Base-by-base conservation (phyloP, 345 rosid genomes). In the Noccaea caerulescens region DNA sequence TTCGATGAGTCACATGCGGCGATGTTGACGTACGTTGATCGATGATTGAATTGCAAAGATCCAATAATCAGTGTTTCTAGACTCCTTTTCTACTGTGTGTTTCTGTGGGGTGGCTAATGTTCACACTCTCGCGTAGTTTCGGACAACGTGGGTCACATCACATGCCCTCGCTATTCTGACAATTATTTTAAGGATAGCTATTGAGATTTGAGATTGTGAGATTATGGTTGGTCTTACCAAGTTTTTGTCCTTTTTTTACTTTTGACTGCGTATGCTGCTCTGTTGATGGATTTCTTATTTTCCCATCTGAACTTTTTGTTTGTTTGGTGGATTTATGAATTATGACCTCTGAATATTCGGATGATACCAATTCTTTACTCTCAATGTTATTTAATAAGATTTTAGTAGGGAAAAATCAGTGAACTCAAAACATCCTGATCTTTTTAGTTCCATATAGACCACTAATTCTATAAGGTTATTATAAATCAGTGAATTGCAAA, bases 131-230 rank as follows among this genome's bases (percentile, higher is more conserved):
- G 55, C 72, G 46, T 62, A 73, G 72, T 73, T 73, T 73, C 61
- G 68, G 77, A 66, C 77, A 73, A 58, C 67, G 77, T 73, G 77
- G 77, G 72, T 50, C 72, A 73, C 77, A 73, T 50, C 72, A 73
- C 77, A 73, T 73, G 72, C 77, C 77, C 61, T 73, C 72, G 20
- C 72, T 66, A 73, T 66, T 20, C 77, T 67, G 54, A 66, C 67
- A 18, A 58, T 33, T 66, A 41, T 66, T 67, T 66, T 58, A 43
- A 66, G 68, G 72, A 42, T 66, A 10, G 71, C 14, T 38, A 58
- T 23, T 36, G 33, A 20, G 67, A 58, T 41, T 23, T 36, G 39
- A 20, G 67, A 50, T 41, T 34, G 72, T 49, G 49, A 38, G 72
- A 73, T 36, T 50, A 10, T 66, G 68, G 45, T 73, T 66, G 62